Evolutionary conservation across 2,329 filamentous ascomycete genomes (phyloP), one percentile per base, ranked within the genome.

Genomic region (Trichoderma hamatum): DNA sequence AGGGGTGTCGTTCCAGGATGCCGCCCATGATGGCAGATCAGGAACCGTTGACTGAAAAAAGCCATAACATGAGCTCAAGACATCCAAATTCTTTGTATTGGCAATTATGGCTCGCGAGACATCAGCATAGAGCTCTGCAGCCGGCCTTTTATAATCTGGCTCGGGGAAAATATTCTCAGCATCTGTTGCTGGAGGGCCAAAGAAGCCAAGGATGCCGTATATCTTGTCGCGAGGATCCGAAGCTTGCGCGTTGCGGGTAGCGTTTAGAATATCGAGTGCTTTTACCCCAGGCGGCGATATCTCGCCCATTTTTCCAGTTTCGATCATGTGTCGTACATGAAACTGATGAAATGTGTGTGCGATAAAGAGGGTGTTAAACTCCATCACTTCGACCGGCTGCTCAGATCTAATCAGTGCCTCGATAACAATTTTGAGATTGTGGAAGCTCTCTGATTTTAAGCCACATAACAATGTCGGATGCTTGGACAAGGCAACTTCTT

Each of bases 181-280:
- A 19, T 67, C 64, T 5, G 36, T 39, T 5, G 19, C 13, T 14
- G 26, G 16, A 3, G n/a, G 6, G 14, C 64, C 64, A 11, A 67
- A 67, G n/a, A 67, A 67, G 9, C 64, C 64, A 46, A 67, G 54
- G 54, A 67, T 67, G 11, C 64, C 64, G 2, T 67, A 61, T 61
- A 67, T 67, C 26, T 67, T 67, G 64, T 67, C 64, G 4, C 64
- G 64, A 5, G 64, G 64, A 28, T 67, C 64, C 6, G 55, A 30
- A 16, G 55, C 64, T 46, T 60, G 28, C 14, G 64, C 19, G 16
- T 61, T 67, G 16, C 64, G 64, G 1, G 55, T 67, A 3, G 64
- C 64, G 21, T 67, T 67, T 1, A 67, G 28, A 13, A 61, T 51
- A 46, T 32, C 10, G 16, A 67, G 64, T 6, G 64, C 64, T 36